Base-by-base conservation (phyloP, 257 asterid species). In the Solanum chilense region DNA sequence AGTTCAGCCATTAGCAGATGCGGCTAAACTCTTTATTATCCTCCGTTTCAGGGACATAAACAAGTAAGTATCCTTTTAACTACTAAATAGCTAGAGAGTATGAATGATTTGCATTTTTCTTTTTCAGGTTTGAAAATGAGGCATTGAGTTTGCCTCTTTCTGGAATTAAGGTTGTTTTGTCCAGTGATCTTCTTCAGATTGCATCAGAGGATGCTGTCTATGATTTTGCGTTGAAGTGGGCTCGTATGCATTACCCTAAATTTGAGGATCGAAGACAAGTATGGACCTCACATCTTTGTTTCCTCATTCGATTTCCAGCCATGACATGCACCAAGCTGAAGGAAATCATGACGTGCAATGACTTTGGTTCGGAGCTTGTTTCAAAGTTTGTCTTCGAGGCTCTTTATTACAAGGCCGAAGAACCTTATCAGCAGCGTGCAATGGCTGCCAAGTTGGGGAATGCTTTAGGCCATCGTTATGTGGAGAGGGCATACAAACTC, bases 141-240 rank as follows among this genome's bases (percentile, higher is more conserved):
- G 96, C 93, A 18, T 58, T 96, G 90, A 92, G 89, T 83, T 92
- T 96, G 83, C 99, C 98, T 77, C 88, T 96, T 89, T 92, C 97
- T 21, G 98, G 98, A 49, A 71, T 96, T 8, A 96, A 95, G 91
- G 95, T 95, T 41, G 93, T 96, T 76, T 89, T 96, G 80, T 92
- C 87, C 69, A 94, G 98, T 52, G 98, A 96, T 20, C 92, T 93
- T 83, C 91, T 95, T 86, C 95, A 94, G 84, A 95, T 94, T 75
- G 93, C 97, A 71, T 94, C 98, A 6, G 98, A 95, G 91, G 98
- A 96, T 77, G 95, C 91, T 27, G 94, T 95, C 27, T 96, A 90
- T 41, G 98, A 96, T 77, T 91, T 96, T 27, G 92, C 91, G 21
- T 86, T 96, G 87, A 95, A 92, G 88, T 96, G 99, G 99, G 94